phyloP scores from a whole-genome alignment of 2,329 filamentous ascomycete genomes.

The Colletotrichum sp. region DNA sequence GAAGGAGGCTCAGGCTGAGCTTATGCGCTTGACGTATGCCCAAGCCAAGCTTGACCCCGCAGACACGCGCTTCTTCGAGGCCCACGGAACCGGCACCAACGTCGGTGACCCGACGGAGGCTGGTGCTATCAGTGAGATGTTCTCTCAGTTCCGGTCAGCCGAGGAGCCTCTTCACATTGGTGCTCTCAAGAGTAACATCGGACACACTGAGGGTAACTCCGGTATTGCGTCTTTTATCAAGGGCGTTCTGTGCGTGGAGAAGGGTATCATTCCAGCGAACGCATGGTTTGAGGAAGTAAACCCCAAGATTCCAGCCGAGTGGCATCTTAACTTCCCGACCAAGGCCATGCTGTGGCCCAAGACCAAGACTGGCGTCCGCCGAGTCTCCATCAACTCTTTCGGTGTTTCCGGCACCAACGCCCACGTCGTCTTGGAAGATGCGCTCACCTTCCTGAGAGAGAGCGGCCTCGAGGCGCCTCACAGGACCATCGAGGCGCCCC shows the following conservation, averaged over 20 bases:
- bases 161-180: background rate
- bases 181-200: background rate
- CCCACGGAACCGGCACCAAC: slow-evolving; percentile 18
- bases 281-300: slow-evolving; percentile 31
- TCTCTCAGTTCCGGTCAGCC: background rate
- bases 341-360: background rate
- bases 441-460: background rate
- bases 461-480: background rate
- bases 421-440: background rate
- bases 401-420: background rate
- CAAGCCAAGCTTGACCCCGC: slow-evolving; percentile 25
- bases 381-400: slow-evolving; percentile 52
- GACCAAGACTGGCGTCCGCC: slow-evolving; percentile 43
- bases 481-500: background rate
- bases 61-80: slow-evolving; percentile 43
- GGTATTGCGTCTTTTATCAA: background rate
- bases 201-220: background rate
- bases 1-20: slow-evolving; percentile 28
- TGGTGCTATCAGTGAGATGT: background rate
- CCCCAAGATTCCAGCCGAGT: slow-evolving; percentile 29
- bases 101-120: background rate
- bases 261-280: background rate
- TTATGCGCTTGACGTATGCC: slow-evolving; percentile 43
- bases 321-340: slow-evolving; percentile 34
- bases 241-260: background rate